Conservation (phyloP, 2,329 filamentous ascomycete genomes). For the Tothia fuscella region DNA sequence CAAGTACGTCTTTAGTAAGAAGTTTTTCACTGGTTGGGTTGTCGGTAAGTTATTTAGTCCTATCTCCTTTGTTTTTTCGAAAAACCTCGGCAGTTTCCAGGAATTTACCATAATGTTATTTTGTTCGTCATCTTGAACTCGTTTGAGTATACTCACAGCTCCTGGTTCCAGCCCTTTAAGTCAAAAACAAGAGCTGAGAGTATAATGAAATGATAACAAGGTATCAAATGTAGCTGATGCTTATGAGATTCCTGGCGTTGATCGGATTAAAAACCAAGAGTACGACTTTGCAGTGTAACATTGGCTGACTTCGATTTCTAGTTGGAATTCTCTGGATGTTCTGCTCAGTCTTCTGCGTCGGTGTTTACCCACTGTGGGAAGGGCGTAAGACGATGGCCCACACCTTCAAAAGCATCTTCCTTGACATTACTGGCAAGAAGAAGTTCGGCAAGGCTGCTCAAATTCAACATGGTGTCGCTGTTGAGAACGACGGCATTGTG, state of each 20-base stretch:
- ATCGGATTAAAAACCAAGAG: no score
- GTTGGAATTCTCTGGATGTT: slow-evolving; percentile 64
- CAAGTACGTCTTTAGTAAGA: slow-evolving; percentile 68
- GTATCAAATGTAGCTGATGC: no score
- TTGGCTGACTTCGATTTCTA: no score
- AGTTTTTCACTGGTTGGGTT: slow-evolving; percentile 76
- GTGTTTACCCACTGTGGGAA: slow-evolving; percentile 71
- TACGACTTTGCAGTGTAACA: no score
- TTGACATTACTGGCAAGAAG: slow-evolving; percentile 41
- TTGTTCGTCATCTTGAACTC: slow-evolving; percentile 75
- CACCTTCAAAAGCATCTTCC: slow-evolving; percentile 49
- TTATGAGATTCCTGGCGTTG: no score
- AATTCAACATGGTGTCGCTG: slow-evolving; percentile 20
- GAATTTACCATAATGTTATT: slow-evolving; percentile 75
- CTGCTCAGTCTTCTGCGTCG: slow-evolving; percentile 58
- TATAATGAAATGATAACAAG: no score
- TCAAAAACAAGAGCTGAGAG: no score
- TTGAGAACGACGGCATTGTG: slow-evolving; percentile 15
- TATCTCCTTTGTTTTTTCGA: no score
- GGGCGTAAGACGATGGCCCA: slow-evolving; percentile 54
- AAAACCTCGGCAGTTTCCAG: no score
- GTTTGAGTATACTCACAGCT: slow-evolving; percentile 71
- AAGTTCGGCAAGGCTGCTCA: not conserved
- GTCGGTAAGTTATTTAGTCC: slow-evolving; percentile 24
- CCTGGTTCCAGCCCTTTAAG: no score